Percentiles rank a stretch among this genome's conserved stretches.
These are phyloP conservation scores for Fusarium sororula DNA, from an alignment of 2,329 filamentous ascomycete species.

Conservation along the genomic window DNA sequence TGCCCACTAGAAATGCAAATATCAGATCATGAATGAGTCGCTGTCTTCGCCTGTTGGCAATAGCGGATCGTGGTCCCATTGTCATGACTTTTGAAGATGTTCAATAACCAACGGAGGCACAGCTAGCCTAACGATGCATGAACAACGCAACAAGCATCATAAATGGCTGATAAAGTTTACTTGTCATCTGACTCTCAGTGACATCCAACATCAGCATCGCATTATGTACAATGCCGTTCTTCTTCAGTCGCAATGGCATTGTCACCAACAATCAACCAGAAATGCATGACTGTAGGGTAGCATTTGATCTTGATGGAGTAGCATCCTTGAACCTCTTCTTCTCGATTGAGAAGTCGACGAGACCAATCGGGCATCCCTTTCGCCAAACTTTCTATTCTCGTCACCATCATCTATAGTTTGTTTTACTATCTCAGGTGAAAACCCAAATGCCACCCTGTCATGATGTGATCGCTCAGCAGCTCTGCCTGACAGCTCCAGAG, in stretches of 20 bases:
- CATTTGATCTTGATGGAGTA: neutral
- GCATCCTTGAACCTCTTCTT: neutral
- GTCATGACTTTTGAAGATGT: too few species aligned
- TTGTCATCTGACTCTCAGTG: neutral
- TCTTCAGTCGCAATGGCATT: neutral
- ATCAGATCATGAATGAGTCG: neutral
- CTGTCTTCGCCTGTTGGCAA: neutral
- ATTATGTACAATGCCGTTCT: neutral
- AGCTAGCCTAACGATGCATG: accelerated
- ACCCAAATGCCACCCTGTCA: neutral
- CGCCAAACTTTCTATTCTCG: neutral
- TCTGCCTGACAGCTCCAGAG: neutral
- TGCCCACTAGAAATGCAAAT: neutral
- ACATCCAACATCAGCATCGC: neutral
- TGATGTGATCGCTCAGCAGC: constrained; percentile 5
- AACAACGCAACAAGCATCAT: too few species aligned
- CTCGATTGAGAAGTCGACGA: neutral
- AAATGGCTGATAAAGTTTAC: neutral
- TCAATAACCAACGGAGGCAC: neutral
- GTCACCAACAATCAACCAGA: neutral
- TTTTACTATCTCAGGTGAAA: constrained; percentile 22
- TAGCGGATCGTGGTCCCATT: neutral
- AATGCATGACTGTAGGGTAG: neutral
- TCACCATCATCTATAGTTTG: neutral
- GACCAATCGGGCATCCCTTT: neutral